Evolutionary conservation across 106 monocot species (phyloP).

Genomic region (Apostasia ramifera): DNA sequence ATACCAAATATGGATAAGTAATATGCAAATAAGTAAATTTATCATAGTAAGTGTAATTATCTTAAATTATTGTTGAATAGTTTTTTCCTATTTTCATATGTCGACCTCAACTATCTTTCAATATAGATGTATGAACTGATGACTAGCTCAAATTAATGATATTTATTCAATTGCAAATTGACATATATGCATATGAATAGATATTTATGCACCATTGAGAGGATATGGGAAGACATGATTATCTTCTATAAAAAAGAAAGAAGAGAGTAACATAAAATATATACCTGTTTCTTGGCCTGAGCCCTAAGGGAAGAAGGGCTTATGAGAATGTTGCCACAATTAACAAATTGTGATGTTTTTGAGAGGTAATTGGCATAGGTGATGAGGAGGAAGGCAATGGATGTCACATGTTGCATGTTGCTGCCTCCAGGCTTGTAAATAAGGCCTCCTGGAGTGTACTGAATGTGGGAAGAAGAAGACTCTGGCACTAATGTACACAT

Average conservation of each 20-base stretch:
- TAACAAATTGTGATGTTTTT: slow-evolving; percentile 47
- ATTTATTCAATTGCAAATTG: too few relatives aligned
- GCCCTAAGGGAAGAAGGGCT: slow-evolving; percentile 53
- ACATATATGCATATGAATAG: too few relatives aligned
- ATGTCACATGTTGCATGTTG: slow-evolving; percentile 97
- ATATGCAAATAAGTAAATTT: too few relatives aligned
- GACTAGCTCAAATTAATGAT: too few relatives aligned
- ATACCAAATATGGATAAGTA: too few relatives aligned
- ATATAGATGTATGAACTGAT: background rate
- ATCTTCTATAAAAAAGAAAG: background rate
- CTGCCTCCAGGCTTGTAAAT: slow-evolving; percentile 94
- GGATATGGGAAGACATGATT: too few relatives aligned
- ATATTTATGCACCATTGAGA: too few relatives aligned
- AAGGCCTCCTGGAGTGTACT: slow-evolving; percentile 74
- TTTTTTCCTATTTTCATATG: too few relatives aligned
- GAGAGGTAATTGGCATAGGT: slow-evolving; percentile 78
- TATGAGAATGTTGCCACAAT: slow-evolving; percentile 54
- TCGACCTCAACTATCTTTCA: background rate
- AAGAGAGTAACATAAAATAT: background rate
- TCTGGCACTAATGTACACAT: slow-evolving; percentile 88
- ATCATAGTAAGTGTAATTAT: too few relatives aligned
- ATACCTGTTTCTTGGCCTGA: slow-evolving; percentile 84
- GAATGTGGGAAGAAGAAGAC: slow-evolving; percentile 61
- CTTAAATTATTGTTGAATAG: too few relatives aligned
- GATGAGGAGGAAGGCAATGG: slow-evolving; percentile 88